These are phyloP conservation scores for Wickerhamiella domercqiae DNA, from an alignment of 805 yeast genomes.

Conservation along the genomic window DNA sequence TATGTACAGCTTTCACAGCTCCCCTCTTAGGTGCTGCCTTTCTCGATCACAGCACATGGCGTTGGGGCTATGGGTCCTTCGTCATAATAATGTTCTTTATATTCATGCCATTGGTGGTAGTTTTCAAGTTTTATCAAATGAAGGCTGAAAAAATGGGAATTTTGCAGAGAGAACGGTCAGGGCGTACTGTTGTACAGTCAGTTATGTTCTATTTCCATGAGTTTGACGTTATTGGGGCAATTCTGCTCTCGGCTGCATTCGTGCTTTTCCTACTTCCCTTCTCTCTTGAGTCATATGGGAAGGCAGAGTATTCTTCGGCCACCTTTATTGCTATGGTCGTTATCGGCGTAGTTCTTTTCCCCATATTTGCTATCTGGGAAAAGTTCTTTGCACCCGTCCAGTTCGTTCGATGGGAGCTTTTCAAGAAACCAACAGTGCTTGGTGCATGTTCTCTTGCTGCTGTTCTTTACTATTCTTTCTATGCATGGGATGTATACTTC, in stretches of 20 bases:
- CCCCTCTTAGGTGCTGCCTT: too few species aligned
- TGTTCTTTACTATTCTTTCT: background rate
- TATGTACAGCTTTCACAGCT: too few species aligned
- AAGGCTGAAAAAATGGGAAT: conserved; percentile 22
- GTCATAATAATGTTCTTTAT: too few species aligned
- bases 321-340: conserved; percentile 21
- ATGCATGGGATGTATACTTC: background rate
- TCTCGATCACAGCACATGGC: too few species aligned
- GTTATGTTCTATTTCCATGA: background rate
- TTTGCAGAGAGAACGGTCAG: conserved; percentile 7
- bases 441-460: background rate
- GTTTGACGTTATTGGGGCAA: background rate
- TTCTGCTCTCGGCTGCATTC: background rate
- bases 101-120: too few species aligned
- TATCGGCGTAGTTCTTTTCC: conserved; percentile 37
- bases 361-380: conserved; percentile 40
- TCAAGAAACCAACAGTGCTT: conserved; percentile 44
- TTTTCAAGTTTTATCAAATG: conserved; percentile 20
- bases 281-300: conserved; percentile 27
- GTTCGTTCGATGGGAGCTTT: conserved; percentile 35
- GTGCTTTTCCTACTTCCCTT: background rate
- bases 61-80: too few species aligned
- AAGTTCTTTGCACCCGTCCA: conserved; percentile 37
- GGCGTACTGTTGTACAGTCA: conserved; percentile 12
- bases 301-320: conserved; percentile 2